Base-by-base conservation (phyloP, 768 basidiomycete species). In the Leccinum arenicola region DNA sequence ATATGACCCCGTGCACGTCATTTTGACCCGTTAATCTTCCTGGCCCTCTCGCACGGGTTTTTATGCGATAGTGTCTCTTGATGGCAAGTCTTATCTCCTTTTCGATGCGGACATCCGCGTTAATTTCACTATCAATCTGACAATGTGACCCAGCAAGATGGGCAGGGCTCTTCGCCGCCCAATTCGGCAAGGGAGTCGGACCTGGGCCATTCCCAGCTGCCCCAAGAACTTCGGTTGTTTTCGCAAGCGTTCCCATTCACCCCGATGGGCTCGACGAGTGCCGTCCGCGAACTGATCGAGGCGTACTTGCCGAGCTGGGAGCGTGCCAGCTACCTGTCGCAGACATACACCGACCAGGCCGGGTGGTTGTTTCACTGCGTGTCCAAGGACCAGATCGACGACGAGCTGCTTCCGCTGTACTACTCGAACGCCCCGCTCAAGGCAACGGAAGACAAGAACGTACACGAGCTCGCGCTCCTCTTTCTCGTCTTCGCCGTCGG, bases 241-340 rank as follows among this genome's bases (percentile, higher is more conserved):
- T 84, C 86, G 5, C 78, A 77, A 43, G 73, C 81, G 21, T 89
- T 88, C 68, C 87, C 86, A 0, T 84, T 88, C 68, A 85, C 84
- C 0, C 86, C 86, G 19, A 70, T 83, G 63, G 85, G 84, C 19
- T 70, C 78, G 4, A 66, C 80, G 2, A 62, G 70, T 8, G 77
- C 77, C 29, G 77, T 84, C 33, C 80, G 80, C 55, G 75, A 76
- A 43, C 66, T 85, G 47, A 78, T 88, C 48, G 77, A 80, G 55
- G 69, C 73, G 3, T 80, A 85, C 62, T 78, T 89, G 7, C 88
- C 87, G 0, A 59, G 78, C 0, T 82, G 77, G 68, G 77, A 79
- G 5, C 79, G 79, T 7, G 85, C 85, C 0, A 69, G 70, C 33
- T 69, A 69, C 21, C 75, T 86, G 8, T 69, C 75, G 2, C 73